Conservation (phyloP, 2,329 filamentous ascomycete genomes). For the Septoria petroselini region DNA sequence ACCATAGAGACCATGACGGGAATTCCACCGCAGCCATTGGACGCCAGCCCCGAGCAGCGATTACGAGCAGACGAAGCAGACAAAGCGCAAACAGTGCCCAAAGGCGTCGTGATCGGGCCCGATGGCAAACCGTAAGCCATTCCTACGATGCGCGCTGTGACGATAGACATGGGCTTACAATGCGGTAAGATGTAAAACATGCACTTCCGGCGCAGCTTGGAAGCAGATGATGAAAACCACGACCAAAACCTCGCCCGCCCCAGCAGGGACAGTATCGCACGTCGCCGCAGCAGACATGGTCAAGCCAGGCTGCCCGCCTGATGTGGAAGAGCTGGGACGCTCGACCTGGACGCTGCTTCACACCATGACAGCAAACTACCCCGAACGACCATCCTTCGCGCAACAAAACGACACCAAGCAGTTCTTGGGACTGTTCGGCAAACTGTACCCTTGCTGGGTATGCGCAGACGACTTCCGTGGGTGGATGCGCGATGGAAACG, state of each 20-base stretch:
- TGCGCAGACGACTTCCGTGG: slow-evolving; percentile 87
- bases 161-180: not conserved
- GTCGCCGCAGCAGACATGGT: slow-evolving; percentile 33
- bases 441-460: slow-evolving; percentile 91
- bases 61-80: slow-evolving; percentile 22
- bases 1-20: slow-evolving; percentile 39
- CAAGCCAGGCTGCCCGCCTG: slow-evolving; percentile 73
- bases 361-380: slow-evolving; percentile 84
- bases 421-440: slow-evolving; percentile 78
- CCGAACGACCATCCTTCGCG: slow-evolving; percentile 60
- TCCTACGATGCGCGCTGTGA: not conserved
- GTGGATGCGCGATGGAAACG: slow-evolving; percentile 70
- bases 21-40: slow-evolving; percentile 38
- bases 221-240: slow-evolving; percentile 50
- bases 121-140: slow-evolving; percentile 77
- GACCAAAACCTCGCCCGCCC: slow-evolving; percentile 33
- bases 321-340: slow-evolving; percentile 82
- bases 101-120: slow-evolving; percentile 70
- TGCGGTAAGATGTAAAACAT: slow-evolving; percentile 63
- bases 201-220: slow-evolving; percentile 61
- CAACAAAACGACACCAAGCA: slow-evolving; percentile 73
- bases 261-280: slow-evolving; percentile 18
- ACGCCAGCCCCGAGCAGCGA: slow-evolving; percentile 32
- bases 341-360: slow-evolving; percentile 92
- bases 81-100: slow-evolving; percentile 51